Base-by-base conservation (phyloP, 768 basidiomycete species). In the Strobilomyces confusus region DNA sequence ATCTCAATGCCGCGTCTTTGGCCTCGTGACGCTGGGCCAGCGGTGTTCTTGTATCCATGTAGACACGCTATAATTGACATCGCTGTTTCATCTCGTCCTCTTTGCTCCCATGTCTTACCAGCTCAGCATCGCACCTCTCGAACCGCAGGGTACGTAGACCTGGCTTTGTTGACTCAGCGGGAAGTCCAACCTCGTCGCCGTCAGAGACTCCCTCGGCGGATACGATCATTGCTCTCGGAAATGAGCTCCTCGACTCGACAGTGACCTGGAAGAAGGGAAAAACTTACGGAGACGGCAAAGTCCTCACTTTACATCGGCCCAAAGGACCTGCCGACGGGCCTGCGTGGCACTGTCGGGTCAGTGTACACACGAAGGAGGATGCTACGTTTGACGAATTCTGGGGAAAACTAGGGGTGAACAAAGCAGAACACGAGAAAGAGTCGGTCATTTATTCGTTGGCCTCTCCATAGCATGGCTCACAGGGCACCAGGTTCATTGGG, bases 351-450 rank as follows among this genome's bases (percentile, higher is more conserved):
- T 80, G 79, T 64, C 79, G 88, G 22, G 66, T 82, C 53, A 88
- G 87, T 62, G 77, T 80, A 61, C 89, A 91, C 67, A 66, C 76
- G 13, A 63, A 75, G 6, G 73, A 80, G n/a, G 86, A 90, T 49
- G 82, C 77, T 9, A 82, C 83, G 1, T 90, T 91, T 65, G 84
- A 87, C 57, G 78, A 82, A 58, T 72, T 90, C 59, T 90, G 89
- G 89, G 75, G 73, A 36, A 84, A 80, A 59, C 67, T 90, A 14
- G 86, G 83, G 0, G 69, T 70, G 49, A 75, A 87, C 70, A 89
- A 89, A 63, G 78, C 84, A 17, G 67, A 75, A 41, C 81, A 89
- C 51, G 89, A 91, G 72, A 79, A 77, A 65, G 75, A 87, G 88
- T 89, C 54, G 41, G 80, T 59, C 13, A 23, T 4, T 36, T 32